phyloP scores from a whole-genome alignment of 768 basidiomycete genomes.

The Botryobasidium botryosum region DNA sequence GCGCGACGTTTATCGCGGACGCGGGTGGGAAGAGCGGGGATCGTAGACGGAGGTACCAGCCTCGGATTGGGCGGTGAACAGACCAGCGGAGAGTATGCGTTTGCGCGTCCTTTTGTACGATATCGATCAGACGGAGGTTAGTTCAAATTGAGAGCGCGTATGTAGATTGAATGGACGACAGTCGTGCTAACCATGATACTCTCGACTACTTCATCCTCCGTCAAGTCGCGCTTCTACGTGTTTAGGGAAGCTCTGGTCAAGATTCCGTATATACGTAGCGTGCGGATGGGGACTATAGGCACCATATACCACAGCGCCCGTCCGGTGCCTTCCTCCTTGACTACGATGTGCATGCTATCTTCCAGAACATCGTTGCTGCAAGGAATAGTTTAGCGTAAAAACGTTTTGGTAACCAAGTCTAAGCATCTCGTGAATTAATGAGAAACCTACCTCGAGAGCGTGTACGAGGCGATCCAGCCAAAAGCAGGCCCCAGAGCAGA shows the following conservation, averaged over 20 bases:
- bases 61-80: constrained; percentile 60
- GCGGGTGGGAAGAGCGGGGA: constrained; percentile 49
- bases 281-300: background rate
- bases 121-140: background rate
- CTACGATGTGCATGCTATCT: background rate
- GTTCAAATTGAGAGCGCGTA: background rate
- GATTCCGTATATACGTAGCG: background rate
- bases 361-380: constrained; percentile 6
- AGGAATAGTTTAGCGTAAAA: background rate
- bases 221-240: constrained; percentile 53
- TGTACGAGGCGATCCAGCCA: too few species aligned
- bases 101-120: constrained; percentile 38
- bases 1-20: constrained; percentile 22
- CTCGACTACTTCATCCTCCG: constrained; percentile 60
- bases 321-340: constrained; percentile 1
- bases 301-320: constrained; percentile 3
- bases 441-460: too few species aligned
- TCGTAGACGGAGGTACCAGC: constrained; percentile 72
- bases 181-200: constrained; percentile 10
- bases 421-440: background rate
- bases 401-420: background rate
- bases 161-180: too few species aligned
- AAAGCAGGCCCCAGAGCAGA: too few species aligned
- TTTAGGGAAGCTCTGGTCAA: background rate
- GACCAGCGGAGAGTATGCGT: constrained; percentile 52